These are phyloP conservation scores for Backusella sp. DNA, from an alignment of 192 early-diverging fungal species.

Conservation along the genomic window DNA sequence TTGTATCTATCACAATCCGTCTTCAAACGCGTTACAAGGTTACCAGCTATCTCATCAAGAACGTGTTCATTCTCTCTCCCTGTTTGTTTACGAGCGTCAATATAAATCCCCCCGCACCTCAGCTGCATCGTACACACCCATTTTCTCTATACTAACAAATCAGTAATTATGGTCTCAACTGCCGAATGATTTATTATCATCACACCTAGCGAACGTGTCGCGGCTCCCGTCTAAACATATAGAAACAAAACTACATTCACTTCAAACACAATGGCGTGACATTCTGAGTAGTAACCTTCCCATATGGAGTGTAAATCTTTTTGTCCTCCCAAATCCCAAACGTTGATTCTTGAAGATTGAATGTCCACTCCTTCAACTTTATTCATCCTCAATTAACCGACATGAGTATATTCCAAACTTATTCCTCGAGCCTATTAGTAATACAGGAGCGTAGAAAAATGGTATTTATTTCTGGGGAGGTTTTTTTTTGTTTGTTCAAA, in stretches of 20 bases:
- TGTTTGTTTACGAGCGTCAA: constrained; percentile 94
- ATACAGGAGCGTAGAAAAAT: constrained; percentile 65
- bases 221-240: constrained; percentile 80
- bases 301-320: constrained; percentile 85
- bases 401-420: constrained; percentile 17
- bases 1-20: constrained; percentile 31
- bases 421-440: constrained; percentile 89
- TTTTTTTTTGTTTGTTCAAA: constrained; percentile 56
- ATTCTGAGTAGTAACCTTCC: constrained; percentile 91
- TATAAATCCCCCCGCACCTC: constrained; percentile 58
- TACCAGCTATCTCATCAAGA: constrained; percentile 69
- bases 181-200: neutral
- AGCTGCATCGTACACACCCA: constrained; percentile 71
- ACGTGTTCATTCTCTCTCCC: constrained; percentile 89
- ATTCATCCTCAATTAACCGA: neutral
- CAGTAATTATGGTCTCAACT: neutral
- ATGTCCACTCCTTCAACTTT: constrained; percentile 76
- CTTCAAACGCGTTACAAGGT: constrained; percentile 70
- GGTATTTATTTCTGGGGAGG: constrained; percentile 83
- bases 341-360: constrained; percentile 68
- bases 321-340: constrained; percentile 96
- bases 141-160: constrained; percentile 51
- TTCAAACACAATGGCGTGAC: constrained; percentile 91
- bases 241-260: constrained; percentile 74
- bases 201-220: constrained; percentile 62